Conservation (phyloP, 1,284 basidiomycete species). For the Inonotus obliquus region DNA sequence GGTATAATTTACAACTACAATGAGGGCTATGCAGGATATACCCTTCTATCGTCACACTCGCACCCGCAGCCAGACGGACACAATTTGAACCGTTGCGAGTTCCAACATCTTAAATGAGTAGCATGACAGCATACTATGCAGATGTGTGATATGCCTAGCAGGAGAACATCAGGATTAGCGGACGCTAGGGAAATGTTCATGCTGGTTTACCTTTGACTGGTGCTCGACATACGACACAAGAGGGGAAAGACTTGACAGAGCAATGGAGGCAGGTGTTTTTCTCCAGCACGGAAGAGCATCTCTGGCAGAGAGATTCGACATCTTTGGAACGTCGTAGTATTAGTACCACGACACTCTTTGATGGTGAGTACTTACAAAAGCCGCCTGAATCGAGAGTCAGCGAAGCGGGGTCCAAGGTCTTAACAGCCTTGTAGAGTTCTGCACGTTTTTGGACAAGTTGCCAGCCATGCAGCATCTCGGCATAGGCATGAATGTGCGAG, state of each 20-base stretch:
- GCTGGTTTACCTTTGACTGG: conserved; percentile 83
- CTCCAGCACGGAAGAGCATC: conserved; percentile 20
- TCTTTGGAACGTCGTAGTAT: background rate
- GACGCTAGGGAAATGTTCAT: conserved; percentile 21
- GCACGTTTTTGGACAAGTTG: conserved; percentile 61
- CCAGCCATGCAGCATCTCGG: conserved; percentile 71
- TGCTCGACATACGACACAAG: conserved; percentile 71
- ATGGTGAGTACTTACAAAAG: conserved; percentile 25
- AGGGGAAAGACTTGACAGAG: conserved; percentile 38
- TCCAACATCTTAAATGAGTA: conserved; percentile 64
- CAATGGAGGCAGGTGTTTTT: conserved; percentile 48
- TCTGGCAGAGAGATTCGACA: conserved; percentile 5
- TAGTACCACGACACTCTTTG: background rate
- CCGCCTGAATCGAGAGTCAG: conserved; percentile 29
- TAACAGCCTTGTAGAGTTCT: conserved; percentile 63
- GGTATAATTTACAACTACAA: background rate
- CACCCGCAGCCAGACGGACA: conserved; percentile 67
- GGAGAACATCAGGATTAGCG: background rate
- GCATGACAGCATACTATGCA: conserved; percentile 65
- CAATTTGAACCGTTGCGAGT: conserved; percentile 38
- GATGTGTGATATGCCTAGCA: conserved; percentile 60
- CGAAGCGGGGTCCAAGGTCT: conserved; percentile 20
- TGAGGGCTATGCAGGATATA: background rate
- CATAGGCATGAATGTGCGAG: conserved; percentile 64
- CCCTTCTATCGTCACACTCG: conserved; percentile 33